Base-by-base conservation (phyloP, 208 protist genomes). In the Trypanosoma melophagium region DNA sequence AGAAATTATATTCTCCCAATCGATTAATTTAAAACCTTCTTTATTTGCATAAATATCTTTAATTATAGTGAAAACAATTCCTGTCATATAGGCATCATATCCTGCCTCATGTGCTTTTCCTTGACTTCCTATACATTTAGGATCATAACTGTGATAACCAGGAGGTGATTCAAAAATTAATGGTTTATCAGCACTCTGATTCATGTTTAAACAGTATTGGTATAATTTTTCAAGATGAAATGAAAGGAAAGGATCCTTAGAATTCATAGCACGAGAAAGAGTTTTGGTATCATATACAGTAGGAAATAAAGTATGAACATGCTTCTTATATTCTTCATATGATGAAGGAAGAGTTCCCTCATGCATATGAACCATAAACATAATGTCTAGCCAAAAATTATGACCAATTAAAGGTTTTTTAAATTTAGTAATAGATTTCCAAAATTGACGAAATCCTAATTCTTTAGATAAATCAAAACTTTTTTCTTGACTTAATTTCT, bases 361-460 rank as follows among this genome's bases (percentile, higher is more conserved):
- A 61, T 94, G 83, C 84, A 90, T 87, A 67, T 89, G 73, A 1
- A 90, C 51, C 83, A 94, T 89, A 64, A 94, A 94, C 83, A 94
- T 90, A 5, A 89, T n/a, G 41, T 94, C 89, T 28, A 81, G 67
- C 63, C 83, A 79, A 68, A 90, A 92, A 57, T 94, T 92, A 69
- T 94, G 89, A 1, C 89, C 89, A 1, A 94, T 72, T 38, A 92
- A 73, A 2, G 83, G 78, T 45, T 94, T 94, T 40, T 84, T 83
- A 59, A 56, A 85, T n/a, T 79, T 58, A 0, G 80, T 64, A 1
- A 92, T 67, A 51, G 66, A 62, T 59, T 91, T 91, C 88, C 85
- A 91, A 73, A 88, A 87, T 17, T 71, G 42, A 14, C 81, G 75
- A 67, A 91, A 91, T 0, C 85, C 85, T 0, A 88, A 63, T 21